Evolutionary conservation across 2,329 filamentous ascomycete genomes (phyloP), one percentile per base, ranked within the genome.

Genomic region (Epicoccum nigrum): DNA sequence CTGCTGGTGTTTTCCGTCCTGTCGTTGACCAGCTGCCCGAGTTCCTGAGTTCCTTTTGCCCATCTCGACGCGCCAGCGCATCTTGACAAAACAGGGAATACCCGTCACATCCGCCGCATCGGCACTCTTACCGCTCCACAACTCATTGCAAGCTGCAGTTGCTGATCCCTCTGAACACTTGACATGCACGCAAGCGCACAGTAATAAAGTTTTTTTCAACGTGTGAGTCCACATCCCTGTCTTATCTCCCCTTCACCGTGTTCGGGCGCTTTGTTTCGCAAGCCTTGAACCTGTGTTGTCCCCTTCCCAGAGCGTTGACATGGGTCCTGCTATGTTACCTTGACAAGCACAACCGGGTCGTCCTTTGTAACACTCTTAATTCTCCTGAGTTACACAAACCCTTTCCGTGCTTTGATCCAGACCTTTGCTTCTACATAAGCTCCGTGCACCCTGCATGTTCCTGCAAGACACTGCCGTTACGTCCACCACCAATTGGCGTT

Each of bases 281-380:
- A 56, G 49, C 43, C 54, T 46, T 47, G 30, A 35, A 37, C 35
- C 15, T 12, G 45, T 48, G 19, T 28, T 32, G 50, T 54, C 58
- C 64, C 64, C 61, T 68, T 67, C 67, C 66, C 50, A 66, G 69
- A 68, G 42, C 62, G 65, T 68, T 58, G 41, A 57, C 58, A 59
- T 55, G 63, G 63, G 58, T 58, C 63, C 55, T 67, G 68, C 54
- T 54, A 62, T 64, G 63, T 51, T 60, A 62, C 66, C 61, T 55
- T 67, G 63, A 56, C 65, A 56, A 59, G 60, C 66, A 60, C 54
- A 64, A 56, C 68, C 58, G 61, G 60, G 55, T 56, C 56, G 53
- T 52, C 64, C 68, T 72, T 70, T 72, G 67, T 71, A 64, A 62
- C 55, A 58, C 64, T 57, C 56, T 60, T 67, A 59, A 68, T 62